Evolutionary conservation across 163 green algal genomes (phyloP).

Genomic region (Scenedesmus sp.): DNA sequence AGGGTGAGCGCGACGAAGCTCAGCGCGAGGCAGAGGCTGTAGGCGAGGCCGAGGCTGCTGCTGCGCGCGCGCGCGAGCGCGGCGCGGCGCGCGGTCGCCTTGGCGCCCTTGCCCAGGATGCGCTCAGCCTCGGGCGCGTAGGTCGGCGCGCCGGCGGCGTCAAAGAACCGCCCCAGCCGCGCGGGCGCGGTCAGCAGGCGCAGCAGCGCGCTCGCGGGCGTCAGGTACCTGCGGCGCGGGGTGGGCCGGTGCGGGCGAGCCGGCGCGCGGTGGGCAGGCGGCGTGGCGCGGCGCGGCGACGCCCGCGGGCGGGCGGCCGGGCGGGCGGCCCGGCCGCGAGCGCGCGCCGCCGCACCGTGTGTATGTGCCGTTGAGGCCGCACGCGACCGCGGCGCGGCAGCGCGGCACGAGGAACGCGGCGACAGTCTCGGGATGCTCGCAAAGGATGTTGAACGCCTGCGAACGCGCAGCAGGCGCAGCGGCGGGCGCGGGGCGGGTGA

Average conservation of each 20-base stretch:
- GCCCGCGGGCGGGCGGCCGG: background rate
- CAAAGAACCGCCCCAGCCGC: conserved; percentile 62
- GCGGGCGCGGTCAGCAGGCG: conserved; percentile 52
- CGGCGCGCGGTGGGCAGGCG: too few species aligned
- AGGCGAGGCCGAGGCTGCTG: conserved; percentile 29
- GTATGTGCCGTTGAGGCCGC: conserved; percentile 51
- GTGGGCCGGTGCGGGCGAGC: background rate
- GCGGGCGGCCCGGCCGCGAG: background rate
- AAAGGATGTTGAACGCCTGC: conserved; percentile 93
- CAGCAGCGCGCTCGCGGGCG: conserved; percentile 40
- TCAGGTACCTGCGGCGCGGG: conserved; percentile 51
- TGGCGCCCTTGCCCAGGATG: conserved; percentile 53
- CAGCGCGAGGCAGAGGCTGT: conserved; percentile 25
- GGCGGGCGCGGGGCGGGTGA: too few species aligned
- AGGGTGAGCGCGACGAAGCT: conserved; percentile 35
- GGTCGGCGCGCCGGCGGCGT: conserved; percentile 46
- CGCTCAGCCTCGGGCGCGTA: conserved; percentile 59
- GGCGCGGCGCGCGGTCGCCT: conserved; percentile 46
- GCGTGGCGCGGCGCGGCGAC: too few species aligned
- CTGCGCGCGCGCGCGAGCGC: conserved; percentile 21
- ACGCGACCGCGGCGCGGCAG: conserved; percentile 67
- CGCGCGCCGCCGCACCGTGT: conserved; percentile 21
- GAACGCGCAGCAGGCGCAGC: too few species aligned
- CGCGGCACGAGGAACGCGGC: conserved; percentile 85
- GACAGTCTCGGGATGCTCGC: conserved; percentile 85